phyloP scores from a whole-genome alignment of 2,329 filamentous ascomycete genomes.

The Sclerotiophoma versabilis region DNA sequence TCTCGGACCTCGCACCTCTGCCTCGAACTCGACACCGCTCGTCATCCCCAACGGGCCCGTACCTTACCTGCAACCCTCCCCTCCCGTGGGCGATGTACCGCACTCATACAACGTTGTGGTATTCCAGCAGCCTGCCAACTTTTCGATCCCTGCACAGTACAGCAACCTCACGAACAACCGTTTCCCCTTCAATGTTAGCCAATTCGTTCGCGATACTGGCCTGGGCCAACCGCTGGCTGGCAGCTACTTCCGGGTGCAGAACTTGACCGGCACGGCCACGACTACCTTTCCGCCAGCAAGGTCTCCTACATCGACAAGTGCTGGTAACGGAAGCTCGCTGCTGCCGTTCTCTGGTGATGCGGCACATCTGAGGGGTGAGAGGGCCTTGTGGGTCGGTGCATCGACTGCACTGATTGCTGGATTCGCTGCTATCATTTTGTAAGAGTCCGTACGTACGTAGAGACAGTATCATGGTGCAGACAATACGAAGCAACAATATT shows the following conservation, averaged over 20 bases:
- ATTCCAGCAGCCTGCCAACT: slow-evolving; percentile 35
- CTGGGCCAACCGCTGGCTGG: slow-evolving; percentile 42
- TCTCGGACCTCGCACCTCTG: slow-evolving; percentile 11
- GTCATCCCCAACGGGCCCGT: slow-evolving; percentile 19
- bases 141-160: slow-evolving; percentile 38
- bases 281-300: slow-evolving; percentile 29
- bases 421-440: slow-evolving; percentile 32
- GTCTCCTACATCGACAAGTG: slow-evolving; percentile 10
- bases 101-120: slow-evolving; percentile 40
- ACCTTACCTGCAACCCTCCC: slow-evolving; percentile 31
- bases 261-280: slow-evolving; percentile 32
- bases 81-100: slow-evolving; percentile 39
- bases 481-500: no score
- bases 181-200: slow-evolving; percentile 45
- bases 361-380: slow-evolving; percentile 15
- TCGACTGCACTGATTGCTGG: slow-evolving; percentile 27
- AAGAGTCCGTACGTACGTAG: not conserved
- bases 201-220: slow-evolving; percentile 44
- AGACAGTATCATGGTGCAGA: not conserved
- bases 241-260: slow-evolving; percentile 51
- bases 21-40: slow-evolving; percentile 14
- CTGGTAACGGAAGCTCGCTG: slow-evolving; percentile 8
- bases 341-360: slow-evolving; percentile 25
- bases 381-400: slow-evolving; percentile 23
- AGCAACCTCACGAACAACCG: slow-evolving; percentile 28